These are phyloP conservation scores for Citrus medica DNA, from an alignment of 345 rosid genomes.

Conservation along the genomic window DNA sequence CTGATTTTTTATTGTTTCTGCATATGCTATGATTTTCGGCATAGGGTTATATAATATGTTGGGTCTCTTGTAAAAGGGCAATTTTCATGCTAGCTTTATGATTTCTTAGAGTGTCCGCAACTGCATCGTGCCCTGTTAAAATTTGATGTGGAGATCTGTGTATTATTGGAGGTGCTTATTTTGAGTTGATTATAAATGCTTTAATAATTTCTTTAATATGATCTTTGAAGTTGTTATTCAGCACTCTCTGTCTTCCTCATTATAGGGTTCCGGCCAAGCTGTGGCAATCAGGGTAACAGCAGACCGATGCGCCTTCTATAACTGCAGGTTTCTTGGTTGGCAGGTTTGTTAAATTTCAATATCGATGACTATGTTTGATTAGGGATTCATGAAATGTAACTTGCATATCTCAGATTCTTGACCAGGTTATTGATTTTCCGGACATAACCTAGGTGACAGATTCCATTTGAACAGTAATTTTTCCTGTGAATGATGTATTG, in stretches of 20 bases:
- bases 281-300: conserved; percentile 95
- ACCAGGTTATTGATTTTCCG: not conserved
- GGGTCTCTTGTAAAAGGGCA: not conserved
- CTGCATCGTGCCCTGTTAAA: not conserved
- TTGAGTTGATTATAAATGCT: not conserved
- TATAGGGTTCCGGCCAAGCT: conserved; percentile 95
- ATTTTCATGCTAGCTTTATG: not conserved
- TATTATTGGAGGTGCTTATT: not conserved
- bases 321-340: conserved; percentile 97
- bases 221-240: not conserved
- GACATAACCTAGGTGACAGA: not conserved
- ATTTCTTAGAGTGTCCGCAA: not conserved
- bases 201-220: not conserved
- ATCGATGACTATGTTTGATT: not conserved
- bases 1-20: not conserved
- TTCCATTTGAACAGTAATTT: not conserved
- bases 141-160: not conserved
- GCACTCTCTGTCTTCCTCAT: conserved; percentile 3
- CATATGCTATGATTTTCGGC: not conserved
- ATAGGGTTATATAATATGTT: not conserved
- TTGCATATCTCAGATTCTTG: not conserved
- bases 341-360: conserved; percentile 48
- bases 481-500: not conserved
- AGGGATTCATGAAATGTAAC: not conserved
- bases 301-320: conserved; percentile 91